These are phyloP conservation scores for Trichoderma citrinoviride DNA, from an alignment of 2,329 filamentous ascomycete genomes.

Conservation along the genomic window DNA sequence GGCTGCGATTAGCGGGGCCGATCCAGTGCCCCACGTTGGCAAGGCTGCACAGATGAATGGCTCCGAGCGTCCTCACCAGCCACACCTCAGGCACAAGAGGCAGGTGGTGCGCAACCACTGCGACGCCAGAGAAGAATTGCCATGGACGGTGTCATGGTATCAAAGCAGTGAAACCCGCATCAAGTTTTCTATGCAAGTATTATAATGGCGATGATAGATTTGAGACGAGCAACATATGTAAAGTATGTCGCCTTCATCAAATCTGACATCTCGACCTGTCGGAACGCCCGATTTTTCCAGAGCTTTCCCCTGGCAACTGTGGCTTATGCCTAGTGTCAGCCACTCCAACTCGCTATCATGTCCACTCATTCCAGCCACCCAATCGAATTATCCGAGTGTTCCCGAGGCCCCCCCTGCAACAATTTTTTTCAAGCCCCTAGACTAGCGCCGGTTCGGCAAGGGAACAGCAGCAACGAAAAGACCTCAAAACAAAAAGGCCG, in stretches of 20 bases:
- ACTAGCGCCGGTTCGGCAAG: constrained; percentile 12
- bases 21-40: constrained; percentile 19
- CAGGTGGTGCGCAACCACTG: not conserved
- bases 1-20: constrained; percentile 8
- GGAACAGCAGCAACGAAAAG: constrained; percentile 18
- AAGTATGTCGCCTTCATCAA: not conserved
- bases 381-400: constrained; percentile 19
- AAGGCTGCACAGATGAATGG: constrained; percentile 19
- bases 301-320: not conserved
- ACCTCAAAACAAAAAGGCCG: constrained; percentile 22
- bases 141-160: not conserved
- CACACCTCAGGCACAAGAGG: not conserved
- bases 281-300: not conserved
- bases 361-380: not conserved
- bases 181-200: too few relatives aligned
- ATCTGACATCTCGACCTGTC: not conserved
- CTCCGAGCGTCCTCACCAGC: constrained; percentile 14
- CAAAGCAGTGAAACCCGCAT: too few relatives aligned
- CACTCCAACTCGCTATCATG: not conserved
- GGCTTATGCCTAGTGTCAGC: constrained; percentile 3
- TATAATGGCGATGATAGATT: not conserved
- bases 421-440: constrained; percentile 20
- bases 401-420: constrained; percentile 12
- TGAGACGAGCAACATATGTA: not conserved
- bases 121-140: not conserved